Evolutionary conservation across 305 asterid species (phyloP).

Genomic region (Fraxinus greggii): DNA sequence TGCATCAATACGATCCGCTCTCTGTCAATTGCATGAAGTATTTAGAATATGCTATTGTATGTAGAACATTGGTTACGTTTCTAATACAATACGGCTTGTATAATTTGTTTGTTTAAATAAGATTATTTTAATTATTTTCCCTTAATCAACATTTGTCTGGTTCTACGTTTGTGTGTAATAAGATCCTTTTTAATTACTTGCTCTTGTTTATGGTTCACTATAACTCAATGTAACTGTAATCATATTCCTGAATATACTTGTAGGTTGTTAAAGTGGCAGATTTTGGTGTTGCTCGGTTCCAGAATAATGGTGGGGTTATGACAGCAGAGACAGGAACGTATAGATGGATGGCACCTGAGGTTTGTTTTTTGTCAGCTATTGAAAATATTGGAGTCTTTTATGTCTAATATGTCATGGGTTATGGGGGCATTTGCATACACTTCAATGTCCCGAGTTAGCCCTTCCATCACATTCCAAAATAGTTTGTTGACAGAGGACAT

Average conservation of each 20-base stretch:
- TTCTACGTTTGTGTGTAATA: not conserved
- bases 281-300: constrained; percentile 84
- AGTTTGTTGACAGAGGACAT: not conserved
- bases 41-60: not conserved
- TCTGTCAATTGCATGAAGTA: not conserved
- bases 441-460: not conserved
- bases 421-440: not conserved
- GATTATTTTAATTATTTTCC: not conserved
- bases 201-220: not conserved
- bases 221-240: not conserved
- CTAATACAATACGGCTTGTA: not conserved
- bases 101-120: not conserved
- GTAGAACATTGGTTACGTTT: not conserved
- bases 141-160: not conserved
- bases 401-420: not conserved
- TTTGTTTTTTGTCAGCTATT: constrained; percentile 13
- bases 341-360: constrained; percentile 96
- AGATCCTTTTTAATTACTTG: not conserved
- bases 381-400: not conserved
- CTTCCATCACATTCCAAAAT: not conserved
- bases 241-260: not conserved
- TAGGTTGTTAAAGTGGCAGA: constrained; percentile 94
- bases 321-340: constrained; percentile 93
- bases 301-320: constrained; percentile 73
- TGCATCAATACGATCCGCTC: not conserved